Conservation (phyloP, 1,139 yeast species). For the Protomyces pachydermus region DNA sequence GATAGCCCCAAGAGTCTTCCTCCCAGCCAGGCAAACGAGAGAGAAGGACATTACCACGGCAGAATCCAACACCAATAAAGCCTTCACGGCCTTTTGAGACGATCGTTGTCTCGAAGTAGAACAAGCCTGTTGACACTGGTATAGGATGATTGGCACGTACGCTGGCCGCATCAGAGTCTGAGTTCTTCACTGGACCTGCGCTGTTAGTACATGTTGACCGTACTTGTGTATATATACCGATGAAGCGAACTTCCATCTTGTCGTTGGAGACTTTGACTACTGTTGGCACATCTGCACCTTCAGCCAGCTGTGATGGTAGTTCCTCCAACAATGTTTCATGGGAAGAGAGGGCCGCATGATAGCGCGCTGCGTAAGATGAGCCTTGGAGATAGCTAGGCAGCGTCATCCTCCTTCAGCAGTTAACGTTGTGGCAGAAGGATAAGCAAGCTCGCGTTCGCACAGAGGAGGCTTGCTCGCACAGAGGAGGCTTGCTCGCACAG, state of each 20-base stretch:
- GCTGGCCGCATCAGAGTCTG: constrained; percentile 36
- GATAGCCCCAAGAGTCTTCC: constrained; percentile 52
- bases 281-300: constrained; percentile 26
- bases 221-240: constrained; percentile 9
- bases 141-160: constrained; percentile 47
- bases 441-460: too few relatives aligned
- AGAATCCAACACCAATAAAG: constrained; percentile 40
- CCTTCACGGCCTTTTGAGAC: constrained; percentile 43
- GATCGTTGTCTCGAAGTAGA: constrained; percentile 54
- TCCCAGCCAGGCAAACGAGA: constrained; percentile 47
- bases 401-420: not conserved
- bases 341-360: constrained; percentile 1
- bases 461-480: too few relatives aligned
- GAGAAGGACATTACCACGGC: constrained; percentile 37
- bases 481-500: too few relatives aligned
- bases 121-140: constrained; percentile 48
- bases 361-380: constrained; percentile 27
- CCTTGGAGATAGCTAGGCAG: constrained; percentile 27
- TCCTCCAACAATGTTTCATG: constrained; percentile 6
- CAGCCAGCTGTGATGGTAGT: constrained; percentile 22
- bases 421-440: not conserved
- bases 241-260: constrained; percentile 28
- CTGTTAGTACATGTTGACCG: not conserved
- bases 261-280: constrained; percentile 24
- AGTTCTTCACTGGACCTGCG: constrained; percentile 29